Evolutionary conservation across 208 protist genomes (phyloP).

Genomic region (Trypanosoma rangeli): DNA sequence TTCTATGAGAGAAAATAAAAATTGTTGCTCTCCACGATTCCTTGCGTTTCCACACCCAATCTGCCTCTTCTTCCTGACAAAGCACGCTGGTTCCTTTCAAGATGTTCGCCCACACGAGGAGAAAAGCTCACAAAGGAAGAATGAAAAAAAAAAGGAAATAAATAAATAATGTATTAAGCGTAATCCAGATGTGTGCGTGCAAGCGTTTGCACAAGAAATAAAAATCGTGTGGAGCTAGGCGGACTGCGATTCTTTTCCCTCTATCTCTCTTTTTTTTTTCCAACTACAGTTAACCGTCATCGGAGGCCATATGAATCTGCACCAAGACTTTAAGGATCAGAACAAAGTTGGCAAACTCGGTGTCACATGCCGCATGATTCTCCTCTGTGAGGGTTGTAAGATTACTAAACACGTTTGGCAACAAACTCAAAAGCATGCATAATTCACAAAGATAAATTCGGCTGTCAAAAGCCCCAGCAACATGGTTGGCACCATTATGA

Average conservation of each 20-base stretch:
- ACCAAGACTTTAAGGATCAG: slow-evolving; percentile 67
- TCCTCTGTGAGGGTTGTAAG: slow-evolving; percentile 48
- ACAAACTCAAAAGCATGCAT: slow-evolving; percentile 53
- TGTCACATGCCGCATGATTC: slow-evolving; percentile 57
- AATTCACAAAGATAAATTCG: slow-evolving; percentile 68
- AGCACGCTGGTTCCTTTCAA: neutral
- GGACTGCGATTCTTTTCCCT: too few species aligned
- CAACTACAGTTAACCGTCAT: slow-evolving; percentile 31
- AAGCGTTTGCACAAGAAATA: neutral
- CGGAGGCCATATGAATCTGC: slow-evolving; percentile 75
- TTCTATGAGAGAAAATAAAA: too few species aligned
- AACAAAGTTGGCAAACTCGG: slow-evolving; percentile 50
- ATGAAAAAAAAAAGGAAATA: neutral
- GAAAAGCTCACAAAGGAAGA: neutral
- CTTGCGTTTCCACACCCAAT: neutral
- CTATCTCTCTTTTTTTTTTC: neutral
- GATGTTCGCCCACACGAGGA: too few species aligned
- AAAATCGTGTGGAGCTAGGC: too few species aligned
- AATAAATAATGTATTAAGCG: neutral
- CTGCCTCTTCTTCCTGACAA: neutral
- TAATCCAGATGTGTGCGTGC: too few species aligned
- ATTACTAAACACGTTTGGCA: slow-evolving; percentile 62
- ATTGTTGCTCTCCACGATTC: too few species aligned
- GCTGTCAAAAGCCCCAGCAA: slow-evolving; percentile 35
- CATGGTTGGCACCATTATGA: slow-evolving; percentile 1